Conservation (phyloP, 2,329 filamentous ascomycete species). For the Dactylellina cionopaga region DNA sequence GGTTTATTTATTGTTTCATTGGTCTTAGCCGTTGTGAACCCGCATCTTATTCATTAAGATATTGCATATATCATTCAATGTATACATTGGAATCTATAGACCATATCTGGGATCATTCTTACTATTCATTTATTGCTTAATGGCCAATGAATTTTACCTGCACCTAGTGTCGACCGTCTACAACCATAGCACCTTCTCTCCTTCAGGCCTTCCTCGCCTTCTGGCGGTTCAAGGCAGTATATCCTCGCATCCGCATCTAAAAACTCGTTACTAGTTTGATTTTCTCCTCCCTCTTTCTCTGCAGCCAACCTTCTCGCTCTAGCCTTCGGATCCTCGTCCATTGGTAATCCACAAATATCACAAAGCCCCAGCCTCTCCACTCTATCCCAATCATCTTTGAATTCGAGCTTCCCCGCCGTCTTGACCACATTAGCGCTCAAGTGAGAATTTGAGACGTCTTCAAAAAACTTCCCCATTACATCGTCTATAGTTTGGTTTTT, state of each 20-base stretch:
- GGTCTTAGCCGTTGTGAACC: no score
- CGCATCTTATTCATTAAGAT: no score
- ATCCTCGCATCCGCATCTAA: slow-evolving; percentile 34
- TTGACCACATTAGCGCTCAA: slow-evolving; percentile 90
- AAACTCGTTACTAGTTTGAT: slow-evolving; percentile 63
- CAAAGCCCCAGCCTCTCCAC: slow-evolving; percentile 43
- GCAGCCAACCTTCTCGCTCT: slow-evolving; percentile 31
- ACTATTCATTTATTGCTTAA: slow-evolving; percentile 32
- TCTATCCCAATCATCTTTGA: slow-evolving; percentile 59
- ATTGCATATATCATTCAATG: background rate
- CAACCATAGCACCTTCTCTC: slow-evolving; percentile 74
- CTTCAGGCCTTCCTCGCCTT: slow-evolving; percentile 61
- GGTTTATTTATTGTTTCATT: background rate
- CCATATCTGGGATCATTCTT: background rate
- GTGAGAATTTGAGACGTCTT: slow-evolving; percentile 62
- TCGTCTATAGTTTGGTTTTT: slow-evolving; percentile 89
- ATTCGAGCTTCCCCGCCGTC: slow-evolving; percentile 82
- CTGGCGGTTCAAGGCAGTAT: slow-evolving; percentile 56
- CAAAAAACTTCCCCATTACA: slow-evolving; percentile 88
- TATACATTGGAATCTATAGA: background rate
- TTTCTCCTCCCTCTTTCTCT: slow-evolving; percentile 57
- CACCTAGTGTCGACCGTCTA: slow-evolving; percentile 71
- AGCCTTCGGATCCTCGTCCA: slow-evolving; percentile 53
- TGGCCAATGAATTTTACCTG: slow-evolving; percentile 57
- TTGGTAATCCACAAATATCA: slow-evolving; percentile 56